These are phyloP conservation scores for Colletotrichum brevisporum DNA, from an alignment of 2,329 filamentous ascomycete genomes.

Conservation along the genomic window DNA sequence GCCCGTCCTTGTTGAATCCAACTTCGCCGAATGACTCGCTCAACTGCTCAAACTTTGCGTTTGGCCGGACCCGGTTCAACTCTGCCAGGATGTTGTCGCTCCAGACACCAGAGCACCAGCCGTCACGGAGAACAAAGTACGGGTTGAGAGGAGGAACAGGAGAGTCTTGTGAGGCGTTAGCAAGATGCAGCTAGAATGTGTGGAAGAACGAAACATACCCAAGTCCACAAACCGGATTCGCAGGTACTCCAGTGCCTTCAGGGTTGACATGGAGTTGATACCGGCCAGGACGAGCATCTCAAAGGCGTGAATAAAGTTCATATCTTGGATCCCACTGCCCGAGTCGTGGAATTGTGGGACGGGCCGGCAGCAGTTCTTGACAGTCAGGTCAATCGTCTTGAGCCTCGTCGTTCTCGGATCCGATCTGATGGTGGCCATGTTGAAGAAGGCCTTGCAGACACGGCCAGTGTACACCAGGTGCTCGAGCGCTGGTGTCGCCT, in stretches of 20 bases:
- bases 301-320: constrained; percentile 80
- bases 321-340: constrained; percentile 79
- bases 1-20: constrained; percentile 70
- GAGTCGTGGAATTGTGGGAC: constrained; percentile 70
- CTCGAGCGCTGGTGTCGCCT: constrained; percentile 73
- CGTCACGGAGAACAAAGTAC: constrained; percentile 75
- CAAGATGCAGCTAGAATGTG: not conserved
- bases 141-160: constrained; percentile 79
- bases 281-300: constrained; percentile 77
- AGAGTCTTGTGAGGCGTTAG: constrained; percentile 67
- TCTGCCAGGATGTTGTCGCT: constrained; percentile 75
- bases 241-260: constrained; percentile 73
- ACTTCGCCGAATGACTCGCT: constrained; percentile 75
- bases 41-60: constrained; percentile 72
- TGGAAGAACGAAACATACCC: constrained; percentile 57
- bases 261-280: constrained; percentile 70
- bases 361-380: constrained; percentile 80
- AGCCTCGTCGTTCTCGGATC: constrained; percentile 66
- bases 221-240: constrained; percentile 83
- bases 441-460: constrained; percentile 79
- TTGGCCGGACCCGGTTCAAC: constrained; percentile 71
- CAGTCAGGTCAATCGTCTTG: constrained; percentile 78
- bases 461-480: constrained; percentile 81
- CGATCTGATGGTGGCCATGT: constrained; percentile 65
- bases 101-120: constrained; percentile 79